Base-by-base conservation (phyloP, 2,329 filamentous ascomycete genomes). In the Tolypocladium inflatum region DNA sequence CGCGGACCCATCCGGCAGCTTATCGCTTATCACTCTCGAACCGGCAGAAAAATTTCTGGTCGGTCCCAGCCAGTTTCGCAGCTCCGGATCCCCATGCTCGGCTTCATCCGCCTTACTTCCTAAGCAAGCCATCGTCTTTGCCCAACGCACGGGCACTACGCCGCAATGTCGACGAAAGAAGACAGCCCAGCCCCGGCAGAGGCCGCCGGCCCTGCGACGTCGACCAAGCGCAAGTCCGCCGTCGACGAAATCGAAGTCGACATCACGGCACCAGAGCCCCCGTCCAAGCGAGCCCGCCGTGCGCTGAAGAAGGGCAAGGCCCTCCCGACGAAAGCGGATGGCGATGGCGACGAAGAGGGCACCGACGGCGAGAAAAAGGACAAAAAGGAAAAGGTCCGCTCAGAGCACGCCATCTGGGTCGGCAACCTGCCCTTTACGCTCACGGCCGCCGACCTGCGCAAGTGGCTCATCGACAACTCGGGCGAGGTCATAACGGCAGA, bases 261-360 rank as follows among this genome's bases (percentile, higher is more conserved):
- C 71, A 76, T 99, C 62, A 80, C 78, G 63, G 86, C 89, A n/a
- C 94, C 94, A 33, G 92, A 97, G 69, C 94, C 94, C 23, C 90
- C 91, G 1, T 97, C 94, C 39, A 99, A 97, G 74, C 95, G 94
- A 71, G 91, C 90, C 61, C 84, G 91, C 65, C 91, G 94, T 70
- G 87, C 87, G 61, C 84, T 95, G 59, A 97, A 97, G 74, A 97
- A 96, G 76, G 84, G 84, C 63, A 90, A 89, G 70, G 68, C 80
- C 2, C 68, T 84, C 1, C 79, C 80, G 2, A 67, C 72, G 58
- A 74, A 77, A 58, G 66, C 67, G 43, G 68, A 71, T 54, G 68
- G 67, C 69, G 67, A 75, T 64, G 64, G 70, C 63, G 66, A 74
- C 64, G 64, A 66, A 19, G 69, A 66, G 61, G 66, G 68, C 56